Evolutionary conservation across 768 basidiomycete species (phyloP), one percentile per base, ranked within the genome.

Genomic region (Pulveroboletus sp.): DNA sequence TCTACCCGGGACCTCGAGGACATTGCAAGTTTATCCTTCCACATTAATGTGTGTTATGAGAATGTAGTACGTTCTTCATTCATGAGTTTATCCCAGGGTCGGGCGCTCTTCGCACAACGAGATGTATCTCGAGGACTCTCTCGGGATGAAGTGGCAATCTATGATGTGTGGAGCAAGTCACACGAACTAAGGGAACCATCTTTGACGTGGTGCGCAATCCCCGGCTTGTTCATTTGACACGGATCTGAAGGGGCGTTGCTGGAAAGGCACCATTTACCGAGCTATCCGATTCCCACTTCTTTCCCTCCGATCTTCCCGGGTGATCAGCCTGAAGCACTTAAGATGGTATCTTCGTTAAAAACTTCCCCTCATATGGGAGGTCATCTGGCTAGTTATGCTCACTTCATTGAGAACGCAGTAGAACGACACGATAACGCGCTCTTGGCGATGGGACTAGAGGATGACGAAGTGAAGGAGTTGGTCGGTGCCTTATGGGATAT

Each of bases 101-200:
- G 49, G 27, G 45, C 54, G 7, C 61, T 52, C 14, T 80, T 73
- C 57, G 63, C 76, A 35, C 72, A 77, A 31, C 57, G 75, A 30
- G 77, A 82, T 47, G 78, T 87, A 39, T 77, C 79, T 4, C 75
- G 87, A 54, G 86, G 86, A 3, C 74, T 87, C 56, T 70, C 77
- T 8, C 54, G 66, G 22, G 49, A 62, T 6, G 66, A 68, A 16
- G 56, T 72, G 17, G 53, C 53, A 14, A 56, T 61, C 3, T 81
- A 77, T 55, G 63, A 75, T 19, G 63, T 63, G 13, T 76, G 76
- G 76, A 61, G 58, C 29, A 57, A 56, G 23, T 50, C 61, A n/a
- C 52, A 65, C 50, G 54, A 57, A 42, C 44, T 71, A 30, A 59
- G 60, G 32, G 61, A 65, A 45, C 57, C 68, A 16, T 56, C 71